Conservation (phyloP, 441 rosid genomes). For the Euphorbia celastroides region DNA sequence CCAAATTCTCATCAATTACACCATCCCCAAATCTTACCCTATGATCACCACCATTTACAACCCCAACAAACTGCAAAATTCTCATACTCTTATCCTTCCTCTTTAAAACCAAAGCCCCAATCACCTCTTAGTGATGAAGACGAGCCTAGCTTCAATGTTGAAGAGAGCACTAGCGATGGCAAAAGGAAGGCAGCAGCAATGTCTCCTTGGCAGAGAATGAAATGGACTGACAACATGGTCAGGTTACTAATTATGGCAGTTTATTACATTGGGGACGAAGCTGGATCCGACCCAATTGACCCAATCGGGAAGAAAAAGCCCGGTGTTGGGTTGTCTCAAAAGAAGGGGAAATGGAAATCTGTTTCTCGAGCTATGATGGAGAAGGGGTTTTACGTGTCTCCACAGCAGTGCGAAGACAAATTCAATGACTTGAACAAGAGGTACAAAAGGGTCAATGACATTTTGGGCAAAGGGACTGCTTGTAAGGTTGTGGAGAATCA, state of each 20-base stretch:
- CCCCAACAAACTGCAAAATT: slow-evolving; percentile 37
- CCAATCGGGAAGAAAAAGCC: slow-evolving; percentile 48
- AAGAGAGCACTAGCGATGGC: slow-evolving; percentile 50
- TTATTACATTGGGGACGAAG: slow-evolving; percentile 85
- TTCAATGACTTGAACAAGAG: slow-evolving; percentile 95
- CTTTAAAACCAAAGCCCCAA: slow-evolving; percentile 42
- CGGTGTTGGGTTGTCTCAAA: slow-evolving; percentile 68
- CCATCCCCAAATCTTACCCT: slow-evolving; percentile 50
- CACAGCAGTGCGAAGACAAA: slow-evolving; percentile 96
- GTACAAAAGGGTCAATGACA: slow-evolving; percentile 93
- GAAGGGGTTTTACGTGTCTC: slow-evolving; percentile 91
- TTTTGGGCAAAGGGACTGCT: slow-evolving; percentile 81
- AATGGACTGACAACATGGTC: slow-evolving; percentile 94
- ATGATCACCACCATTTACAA: slow-evolving; percentile 22
- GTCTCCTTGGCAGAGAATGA: slow-evolving; percentile 96
- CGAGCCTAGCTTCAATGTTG: slow-evolving; percentile 51
- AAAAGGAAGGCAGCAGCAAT: slow-evolving; percentile 31
- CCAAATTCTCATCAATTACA: slow-evolving; percentile 35
- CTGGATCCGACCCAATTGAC: slow-evolving; percentile 50
- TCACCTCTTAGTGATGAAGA: slow-evolving; percentile 66
- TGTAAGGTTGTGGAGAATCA: slow-evolving; percentile 92
- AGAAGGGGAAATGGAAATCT: slow-evolving; percentile 98
- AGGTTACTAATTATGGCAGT: slow-evolving; percentile 79
- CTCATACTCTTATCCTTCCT: slow-evolving; percentile 32
- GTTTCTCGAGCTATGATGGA: slow-evolving; percentile 95